Base-by-base conservation (phyloP, 495 filamentous ascomycete species). In the Talaromyces liani region DNA sequence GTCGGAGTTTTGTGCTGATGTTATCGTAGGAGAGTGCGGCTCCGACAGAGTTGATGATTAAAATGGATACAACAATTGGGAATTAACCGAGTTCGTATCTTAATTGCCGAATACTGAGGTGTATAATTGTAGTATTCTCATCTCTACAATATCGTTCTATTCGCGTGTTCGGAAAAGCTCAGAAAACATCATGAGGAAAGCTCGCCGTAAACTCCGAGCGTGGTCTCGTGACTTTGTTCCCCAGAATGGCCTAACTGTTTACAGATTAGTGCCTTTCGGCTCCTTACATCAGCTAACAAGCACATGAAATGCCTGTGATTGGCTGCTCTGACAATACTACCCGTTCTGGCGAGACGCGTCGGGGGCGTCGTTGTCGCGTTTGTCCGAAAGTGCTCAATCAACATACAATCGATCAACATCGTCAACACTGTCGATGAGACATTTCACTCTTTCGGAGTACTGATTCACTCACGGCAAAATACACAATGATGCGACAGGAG, bases 401-500 rank as follows among this genome's bases (percentile, higher is more conserved):
- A 18, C 8, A 49, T 18, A 49, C 45, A 49, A 49, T 20, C n/a
- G n/a, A 41, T 14, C 12, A 16, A n/a, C 36, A 16, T 16, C 36
- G 36, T 41, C 36, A 41, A 41, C 20, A 7, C 9, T 16, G 9
- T 56, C 53, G 14, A 29, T 54, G 6, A 24, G 25, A 29, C 53
- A 36, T 2, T 56, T 56, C 53, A 56, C 49, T 54, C 47, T 51
- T 22, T n/a, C 2, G 24, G 53, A 0, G 6, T 29, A 56, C 10
- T 29, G 22, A 56, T 24, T 36, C 5, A 10, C 25, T 33, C 12
- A 58, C 14, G 14, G 27, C 29, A 10, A 27, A 10, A 20, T 10
- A 25, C 72, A 84, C 56, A 54, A 93, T 93, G 90, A 87, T 91
- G 65, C 82, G 87, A 65, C 87, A 87, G 71, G 87, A 89, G 45